Base-by-base conservation (phyloP, 768 basidiomycete genomes). In the Russula griseocarnosa region DNA sequence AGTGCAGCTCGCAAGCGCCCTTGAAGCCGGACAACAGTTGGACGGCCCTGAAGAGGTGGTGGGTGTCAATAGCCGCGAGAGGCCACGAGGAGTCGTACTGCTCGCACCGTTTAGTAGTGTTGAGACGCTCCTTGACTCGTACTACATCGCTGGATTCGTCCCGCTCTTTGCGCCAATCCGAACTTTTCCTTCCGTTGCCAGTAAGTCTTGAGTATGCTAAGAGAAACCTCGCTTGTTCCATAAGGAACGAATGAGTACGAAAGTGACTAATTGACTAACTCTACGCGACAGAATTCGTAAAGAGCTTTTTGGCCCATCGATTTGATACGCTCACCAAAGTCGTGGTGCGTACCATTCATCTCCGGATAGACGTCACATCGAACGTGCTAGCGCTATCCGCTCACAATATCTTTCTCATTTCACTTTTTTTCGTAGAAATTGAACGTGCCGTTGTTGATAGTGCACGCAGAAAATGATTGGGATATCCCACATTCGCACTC, bases 401-500 rank as follows among this genome's bases (percentile, higher is more conserved):
- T 13, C 4, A 20, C 10, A 16, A 30, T 57, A 3, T 38, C 34
- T 13, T 32, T 63, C 16, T 36, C 22, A 42, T 34, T 40, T 40
- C 38, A n/a, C n/a, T n/a, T n/a, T 40, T n/a, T 38, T 28, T 26
- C 16, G 18, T 70, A 92, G 90, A 78, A 80, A 62, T 82, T 92
- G 68, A 82, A 83, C 67, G 82, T 83, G 0, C 85, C 87, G 10
- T 80, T 90, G 8, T 76, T 93, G 42, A 80, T 94, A 66, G 84
- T 81, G 0, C 92, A 94, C 72, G 84, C 92, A 8, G 77, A 80
- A 65, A 79, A 92, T 71, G 92, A 94, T 74, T 78, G 76, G 68
- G 86, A 90, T 26, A 92, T 94, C 53, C 86, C 86, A 0, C 78
- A 83, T 67, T 76, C 80, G 0, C 92, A 94, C 71, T 86, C 92